A percentile compares a stretch with the other conserved stretches of the same genome.
phyloP scores from a whole-genome alignment of 2,329 filamentous ascomycete species.

The Alternaria atra region DNA sequence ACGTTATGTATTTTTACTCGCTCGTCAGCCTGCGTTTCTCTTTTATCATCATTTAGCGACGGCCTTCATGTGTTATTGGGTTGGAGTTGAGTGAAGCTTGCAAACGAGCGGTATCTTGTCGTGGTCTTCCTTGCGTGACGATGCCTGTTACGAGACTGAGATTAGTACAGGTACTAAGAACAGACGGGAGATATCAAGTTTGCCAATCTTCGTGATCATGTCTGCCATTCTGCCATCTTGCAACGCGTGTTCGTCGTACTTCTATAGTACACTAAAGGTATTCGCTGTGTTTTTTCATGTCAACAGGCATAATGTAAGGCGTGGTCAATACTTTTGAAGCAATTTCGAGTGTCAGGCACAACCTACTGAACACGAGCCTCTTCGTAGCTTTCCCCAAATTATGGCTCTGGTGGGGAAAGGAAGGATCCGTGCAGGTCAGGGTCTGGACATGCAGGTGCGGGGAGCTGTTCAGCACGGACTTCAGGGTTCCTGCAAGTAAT shows the following conservation, averaged over 20 bases:
- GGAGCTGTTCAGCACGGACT: conserved; percentile 15
- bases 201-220: too few relatives aligned
- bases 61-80: background rate
- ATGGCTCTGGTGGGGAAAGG: background rate
- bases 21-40: background rate
- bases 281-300: too few relatives aligned
- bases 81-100: background rate
- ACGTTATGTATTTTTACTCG: background rate
- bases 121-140: background rate
- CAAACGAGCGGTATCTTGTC: background rate
- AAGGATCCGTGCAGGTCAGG: background rate
- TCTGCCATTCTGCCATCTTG: too few relatives aligned
- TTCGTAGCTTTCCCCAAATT: background rate
- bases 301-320: too few relatives aligned
- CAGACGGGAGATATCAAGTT: too few relatives aligned
- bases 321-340: too few relatives aligned
- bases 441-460: conserved; percentile 15
- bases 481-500: conserved; percentile 15
- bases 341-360: too few relatives aligned
- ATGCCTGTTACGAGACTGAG: too few relatives aligned
- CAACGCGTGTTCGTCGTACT: too few relatives aligned
- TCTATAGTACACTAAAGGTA: too few relatives aligned
- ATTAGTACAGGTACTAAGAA: too few relatives aligned
- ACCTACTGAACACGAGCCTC: too few relatives aligned
- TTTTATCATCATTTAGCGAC: background rate